These are phyloP conservation scores for Chaetomium tenue DNA, from an alignment of 495 filamentous ascomycete genomes.

Conservation along the genomic window DNA sequence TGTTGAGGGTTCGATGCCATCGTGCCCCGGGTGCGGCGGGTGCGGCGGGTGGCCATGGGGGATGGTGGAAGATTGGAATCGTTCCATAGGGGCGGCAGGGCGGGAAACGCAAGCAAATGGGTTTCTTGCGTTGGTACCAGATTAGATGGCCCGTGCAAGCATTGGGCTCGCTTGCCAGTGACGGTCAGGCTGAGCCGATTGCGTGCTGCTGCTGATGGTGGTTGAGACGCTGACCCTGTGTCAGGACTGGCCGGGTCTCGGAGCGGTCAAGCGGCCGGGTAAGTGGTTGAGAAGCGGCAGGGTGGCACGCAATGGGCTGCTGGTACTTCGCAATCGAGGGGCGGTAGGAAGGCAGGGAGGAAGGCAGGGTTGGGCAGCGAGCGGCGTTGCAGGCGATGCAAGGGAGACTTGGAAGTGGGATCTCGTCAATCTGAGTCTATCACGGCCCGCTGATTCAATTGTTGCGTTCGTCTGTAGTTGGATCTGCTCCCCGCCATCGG, in stretches of 20 bases:
- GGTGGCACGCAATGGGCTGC: conserved; percentile 34
- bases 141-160: conserved; percentile 34
- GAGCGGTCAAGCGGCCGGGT: conserved; percentile 24
- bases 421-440: no score
- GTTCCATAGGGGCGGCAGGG: conserved; percentile 29
- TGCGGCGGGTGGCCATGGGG: conserved; percentile 26
- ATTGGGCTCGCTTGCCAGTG: conserved; percentile 34
- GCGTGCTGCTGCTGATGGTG: conserved; percentile 35
- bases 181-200: conserved; percentile 33
- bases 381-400: neutral
- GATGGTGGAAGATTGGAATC: conserved; percentile 24
- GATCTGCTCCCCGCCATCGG: neutral
- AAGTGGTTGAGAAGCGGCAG: conserved; percentile 17
- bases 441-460: neutral
- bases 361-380: conserved; percentile 1
- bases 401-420: neutral
- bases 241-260: conserved; percentile 18
- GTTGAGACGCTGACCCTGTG: conserved; percentile 15
- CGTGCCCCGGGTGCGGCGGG: conserved; percentile 24
- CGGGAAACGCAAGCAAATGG: conserved; percentile 23
- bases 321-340: conserved; percentile 29
- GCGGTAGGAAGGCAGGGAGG: neutral
- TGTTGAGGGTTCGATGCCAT: conserved; percentile 31
- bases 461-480: neutral
- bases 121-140: conserved; percentile 32